These are phyloP conservation scores for Elaeis oleifera DNA, from an alignment of 202 grass and related monocot genomes.

Conservation along the genomic window DNA sequence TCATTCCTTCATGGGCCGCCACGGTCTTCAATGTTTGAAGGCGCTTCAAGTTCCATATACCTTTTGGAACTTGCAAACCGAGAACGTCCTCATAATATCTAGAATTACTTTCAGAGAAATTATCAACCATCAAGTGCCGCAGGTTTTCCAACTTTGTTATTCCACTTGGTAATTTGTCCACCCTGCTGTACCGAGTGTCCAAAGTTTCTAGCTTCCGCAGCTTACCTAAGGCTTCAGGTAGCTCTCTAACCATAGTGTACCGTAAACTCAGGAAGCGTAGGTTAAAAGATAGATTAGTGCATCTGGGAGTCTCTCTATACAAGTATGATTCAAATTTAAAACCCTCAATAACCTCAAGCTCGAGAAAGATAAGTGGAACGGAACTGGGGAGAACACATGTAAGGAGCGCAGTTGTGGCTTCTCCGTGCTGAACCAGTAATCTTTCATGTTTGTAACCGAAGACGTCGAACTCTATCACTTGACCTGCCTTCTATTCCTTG, in stretches of 20 bases:
- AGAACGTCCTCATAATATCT: background rate
- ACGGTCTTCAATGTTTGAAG: slow-evolving; percentile 21
- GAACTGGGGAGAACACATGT: no score
- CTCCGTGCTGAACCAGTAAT: no score
- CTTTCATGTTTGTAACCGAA: no score
- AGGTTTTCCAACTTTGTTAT: slow-evolving; percentile 9
- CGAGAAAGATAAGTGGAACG: no score
- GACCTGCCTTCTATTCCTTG: no score
- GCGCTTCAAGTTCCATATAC: slow-evolving; percentile 13
- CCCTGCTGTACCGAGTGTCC: background rate
- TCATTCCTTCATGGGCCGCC: background rate
- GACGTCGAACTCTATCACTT: no score
- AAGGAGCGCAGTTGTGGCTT: no score
- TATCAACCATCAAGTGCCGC: slow-evolving; percentile 13
- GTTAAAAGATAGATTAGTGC: slow-evolving; percentile 9
- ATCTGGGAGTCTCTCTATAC: background rate
- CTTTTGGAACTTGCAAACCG: background rate
- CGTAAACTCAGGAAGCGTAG: slow-evolving; percentile 7
- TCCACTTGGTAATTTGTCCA: slow-evolving; percentile 10
- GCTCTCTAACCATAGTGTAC: background rate
- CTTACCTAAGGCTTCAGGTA: slow-evolving; percentile 13
- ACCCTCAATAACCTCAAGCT: slow-evolving; percentile 7
- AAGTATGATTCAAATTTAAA: slow-evolving; percentile 3
- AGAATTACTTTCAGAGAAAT: no score
- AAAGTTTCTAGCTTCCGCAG: slow-evolving; percentile 17